phyloP scores from a whole-genome alignment of 371 early-diverging fungal species.

The Apophysomyces elegans region DNA sequence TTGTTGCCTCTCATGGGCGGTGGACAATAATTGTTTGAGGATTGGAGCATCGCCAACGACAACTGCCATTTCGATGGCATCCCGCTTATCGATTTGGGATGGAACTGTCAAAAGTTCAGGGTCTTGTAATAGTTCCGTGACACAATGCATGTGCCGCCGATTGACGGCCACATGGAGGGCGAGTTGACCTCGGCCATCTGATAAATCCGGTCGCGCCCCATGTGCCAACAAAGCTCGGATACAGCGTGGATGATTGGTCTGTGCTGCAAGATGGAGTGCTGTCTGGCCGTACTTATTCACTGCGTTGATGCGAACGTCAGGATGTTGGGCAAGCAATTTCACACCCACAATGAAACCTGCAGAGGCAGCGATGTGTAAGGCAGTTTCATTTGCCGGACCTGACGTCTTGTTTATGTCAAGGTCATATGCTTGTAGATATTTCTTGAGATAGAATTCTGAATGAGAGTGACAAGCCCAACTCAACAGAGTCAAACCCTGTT shows the following conservation, averaged over 20 bases:
- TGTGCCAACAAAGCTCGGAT: slow-evolving; percentile 24
- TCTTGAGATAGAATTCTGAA: slow-evolving; percentile 27
- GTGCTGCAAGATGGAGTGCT: slow-evolving; percentile 38
- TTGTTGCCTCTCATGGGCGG: background rate
- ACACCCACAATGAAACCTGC: slow-evolving; percentile 39
- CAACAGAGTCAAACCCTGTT: slow-evolving; percentile 28
- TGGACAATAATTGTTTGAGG: background rate
- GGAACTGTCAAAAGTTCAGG: slow-evolving; percentile 12
- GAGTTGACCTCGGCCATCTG: slow-evolving; percentile 24
- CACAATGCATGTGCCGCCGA: slow-evolving; percentile 31
- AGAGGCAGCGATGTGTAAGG: slow-evolving; percentile 43
- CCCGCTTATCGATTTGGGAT: slow-evolving; percentile 10
- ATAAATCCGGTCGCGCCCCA: slow-evolving; percentile 36
- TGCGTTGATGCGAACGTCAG: slow-evolving; percentile 30
- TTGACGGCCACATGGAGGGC: slow-evolving; percentile 38
- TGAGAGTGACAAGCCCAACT: slow-evolving; percentile 42
- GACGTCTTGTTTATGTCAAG: slow-evolving; percentile 33
- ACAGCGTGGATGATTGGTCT: slow-evolving; percentile 30
- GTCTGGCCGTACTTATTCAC: slow-evolving; percentile 32
- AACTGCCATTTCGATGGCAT: background rate
- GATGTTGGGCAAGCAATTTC: slow-evolving; percentile 27
- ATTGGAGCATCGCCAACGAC: background rate
- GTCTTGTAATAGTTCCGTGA: slow-evolving; percentile 15
- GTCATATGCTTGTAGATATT: slow-evolving; percentile 23
- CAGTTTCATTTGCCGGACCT: slow-evolving; percentile 30